Evolutionary conservation across 2,329 filamentous ascomycete genomes (phyloP).

Genomic region (Chaetomium strumarium): DNA sequence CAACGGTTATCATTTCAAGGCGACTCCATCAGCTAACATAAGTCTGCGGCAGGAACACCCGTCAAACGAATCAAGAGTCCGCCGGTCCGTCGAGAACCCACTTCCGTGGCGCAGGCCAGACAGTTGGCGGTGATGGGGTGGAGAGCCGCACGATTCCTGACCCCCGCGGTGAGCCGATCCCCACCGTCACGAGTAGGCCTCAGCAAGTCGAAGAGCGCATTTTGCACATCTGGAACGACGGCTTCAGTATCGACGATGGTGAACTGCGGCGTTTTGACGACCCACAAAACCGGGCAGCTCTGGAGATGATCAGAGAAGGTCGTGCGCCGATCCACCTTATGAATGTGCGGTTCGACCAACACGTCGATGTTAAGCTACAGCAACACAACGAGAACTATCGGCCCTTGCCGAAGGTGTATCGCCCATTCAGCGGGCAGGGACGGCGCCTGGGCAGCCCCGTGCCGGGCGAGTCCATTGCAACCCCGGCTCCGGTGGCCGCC

Average conservation of each 20-base stretch:
- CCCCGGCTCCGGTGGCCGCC: conserved; percentile 31
- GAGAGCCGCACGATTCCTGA: conserved; percentile 65
- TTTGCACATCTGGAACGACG: conserved; percentile 76
- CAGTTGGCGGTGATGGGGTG: conserved; percentile 70
- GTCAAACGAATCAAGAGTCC: conserved; percentile 42
- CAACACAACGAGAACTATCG: conserved; percentile 71
- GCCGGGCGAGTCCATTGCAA: conserved; percentile 47
- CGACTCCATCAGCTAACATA: conserved; percentile 10
- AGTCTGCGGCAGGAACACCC: conserved; percentile 50
- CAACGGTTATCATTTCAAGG: background rate
- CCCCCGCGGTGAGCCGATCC: conserved; percentile 37
- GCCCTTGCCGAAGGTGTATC: conserved; percentile 67
- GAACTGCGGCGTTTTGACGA: conserved; percentile 73
- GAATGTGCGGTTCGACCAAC: conserved; percentile 67
- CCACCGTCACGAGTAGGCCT: conserved; percentile 35
- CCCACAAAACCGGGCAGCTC: conserved; percentile 63
- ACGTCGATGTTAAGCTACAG: conserved; percentile 72
- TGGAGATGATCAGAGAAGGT: conserved; percentile 71
- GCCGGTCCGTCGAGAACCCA: conserved; percentile 46
- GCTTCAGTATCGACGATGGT: conserved; percentile 80
- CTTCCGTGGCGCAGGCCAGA: conserved; percentile 68
- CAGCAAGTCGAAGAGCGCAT: conserved; percentile 53
- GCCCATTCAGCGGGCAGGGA: conserved; percentile 66
- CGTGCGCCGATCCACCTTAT: conserved; percentile 72
- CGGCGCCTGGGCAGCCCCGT: conserved; percentile 72